phyloP scores from a whole-genome alignment of 352 stramenopile species.

The Albugo laibachii region DNA sequence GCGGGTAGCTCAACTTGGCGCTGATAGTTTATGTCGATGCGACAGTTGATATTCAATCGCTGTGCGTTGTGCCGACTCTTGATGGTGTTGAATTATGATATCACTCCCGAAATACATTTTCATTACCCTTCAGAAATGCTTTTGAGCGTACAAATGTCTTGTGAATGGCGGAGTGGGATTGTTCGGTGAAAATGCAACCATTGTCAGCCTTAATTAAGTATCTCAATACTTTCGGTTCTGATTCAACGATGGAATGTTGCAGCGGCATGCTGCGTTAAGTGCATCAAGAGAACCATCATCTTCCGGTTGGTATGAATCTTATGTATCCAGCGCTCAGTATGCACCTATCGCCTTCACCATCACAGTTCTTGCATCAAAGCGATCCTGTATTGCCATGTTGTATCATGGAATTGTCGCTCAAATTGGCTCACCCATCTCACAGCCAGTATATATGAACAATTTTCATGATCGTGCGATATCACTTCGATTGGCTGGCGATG shows the following conservation, averaged over 20 bases:
- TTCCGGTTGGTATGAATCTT: constrained; percentile 71
- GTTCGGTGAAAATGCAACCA: constrained; percentile 48
- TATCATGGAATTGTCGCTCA: constrained; percentile 62
- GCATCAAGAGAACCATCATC: constrained; percentile 51
- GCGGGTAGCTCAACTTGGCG: constrained; percentile 47
- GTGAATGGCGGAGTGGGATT: constrained; percentile 45
- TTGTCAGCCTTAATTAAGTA: not conserved
- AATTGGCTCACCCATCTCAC: constrained; percentile 68
- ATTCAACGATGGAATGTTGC: constrained; percentile 57
- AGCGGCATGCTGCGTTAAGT: constrained; percentile 65
- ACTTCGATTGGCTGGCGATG: constrained; percentile 53
- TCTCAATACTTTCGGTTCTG: not conserved
- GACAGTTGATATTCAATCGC: constrained; percentile 5
- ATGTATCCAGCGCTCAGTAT: constrained; percentile 83
- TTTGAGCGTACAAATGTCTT: constrained; percentile 75
- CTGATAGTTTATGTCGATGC: constrained; percentile 71
- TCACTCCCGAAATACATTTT: constrained; percentile 69
- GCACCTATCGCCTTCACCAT: constrained; percentile 71
- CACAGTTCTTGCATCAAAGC: constrained; percentile 72
- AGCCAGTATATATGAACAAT: constrained; percentile 74
- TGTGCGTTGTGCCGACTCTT: constrained; percentile 1
- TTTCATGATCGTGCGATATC: constrained; percentile 77
- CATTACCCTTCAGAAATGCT: constrained; percentile 59
- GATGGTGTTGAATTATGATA: constrained; percentile 35
- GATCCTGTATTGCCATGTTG: constrained; percentile 65